Evolutionary conservation across 148 eudicot genomes (phyloP), one percentile per base, ranked within the genome.

Genomic region (Vaccinium macrocarpon): DNA sequence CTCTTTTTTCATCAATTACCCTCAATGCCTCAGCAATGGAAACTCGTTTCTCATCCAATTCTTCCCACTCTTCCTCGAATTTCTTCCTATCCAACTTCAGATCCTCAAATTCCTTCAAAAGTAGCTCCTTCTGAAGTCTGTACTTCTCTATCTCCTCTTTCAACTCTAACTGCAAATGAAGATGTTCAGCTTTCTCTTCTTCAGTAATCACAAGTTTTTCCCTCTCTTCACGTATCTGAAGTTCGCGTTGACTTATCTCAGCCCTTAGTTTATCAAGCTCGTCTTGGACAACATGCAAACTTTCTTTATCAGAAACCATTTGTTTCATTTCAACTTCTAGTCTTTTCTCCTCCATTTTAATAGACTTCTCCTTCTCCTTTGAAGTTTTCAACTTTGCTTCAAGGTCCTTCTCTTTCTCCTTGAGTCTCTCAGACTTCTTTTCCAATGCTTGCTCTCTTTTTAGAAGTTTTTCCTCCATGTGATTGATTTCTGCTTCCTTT

Each of bases 51-150:
- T 93, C 94, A 91, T 97, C 98, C 85, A 97, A 87, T 29, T 89
- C 93, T 80, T 95, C 97, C 99, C 99, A 97, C 57, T 95, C 95
- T 84, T 86, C 91, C 94, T 97, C 97, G 86, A 95, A 95, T 86
- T 87, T 94, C 83, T 68, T 81, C 70, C 93, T 93, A 68, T 95
- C 95, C 78, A 86, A 88, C 88, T 90, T 95, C 88, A 97, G 85
- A 62, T 92, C 95, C 82, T 90, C 94, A 75, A 57, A 81, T 89
- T 95, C 96, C 88, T 92, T 97, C 82, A 82, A 83, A 82, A 95
- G 83, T 82, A 93, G 84, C 85, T 87, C 92, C 77, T 84, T 87
- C 86, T 93, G 90, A 38, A 87, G 86, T 89, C 91, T 90, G 84
- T 88, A 93, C 86, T 84, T 92, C 86, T 90, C 93, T 62, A 92